Evolutionary conservation across 78 protist species (phyloP), one percentile per base, ranked within the genome.

Genomic region (Tieghemostelium lacteum): DNA sequence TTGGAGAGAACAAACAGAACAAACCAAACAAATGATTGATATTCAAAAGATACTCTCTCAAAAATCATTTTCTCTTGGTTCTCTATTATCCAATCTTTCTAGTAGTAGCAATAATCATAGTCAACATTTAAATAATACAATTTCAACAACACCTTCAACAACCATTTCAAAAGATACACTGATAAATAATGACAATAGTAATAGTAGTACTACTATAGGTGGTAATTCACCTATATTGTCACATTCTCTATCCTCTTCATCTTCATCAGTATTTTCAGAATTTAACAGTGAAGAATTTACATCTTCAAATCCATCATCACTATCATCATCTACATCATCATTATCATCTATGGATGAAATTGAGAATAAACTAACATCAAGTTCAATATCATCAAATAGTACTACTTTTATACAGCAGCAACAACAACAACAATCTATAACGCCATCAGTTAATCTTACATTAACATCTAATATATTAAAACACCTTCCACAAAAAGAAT

Each of bases 401-500:
- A 39, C 63, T 37, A 37, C 65, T 12, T 34, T 31, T 24, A 33
- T 45, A 26, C 17, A 20, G 19, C 31, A 31, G 16, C 50, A 24
- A 73, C 42, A 54, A 22, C 17, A 52, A 4, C 65, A 36, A 54
- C 16, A 36, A 52, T 65, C 52, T 3, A 22, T 39, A 3, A 72
- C 61, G 7, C 34, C 77, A 17, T 52, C 62, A 52, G 33, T 45
- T 7, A 73, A 52, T 73, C 37, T 73, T 29, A 52, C 52, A 57
- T 20, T 73, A n/a, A 57, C 70, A 36, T 57, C 67, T 36, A 69
- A 83, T 39, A 60, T 69, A 58, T 63, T 83, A 29, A 83, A 83
- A 45, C 91, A 69, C 29, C 71, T 83, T 22, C 91, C 91, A 22
- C 78, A 66, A 31, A 83, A 69, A 45, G 91, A 83, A 69, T 69